These are phyloP conservation scores for Biscogniauxia sp. DNA, from an alignment of 2,329 filamentous ascomycete species.

Conservation along the genomic window DNA sequence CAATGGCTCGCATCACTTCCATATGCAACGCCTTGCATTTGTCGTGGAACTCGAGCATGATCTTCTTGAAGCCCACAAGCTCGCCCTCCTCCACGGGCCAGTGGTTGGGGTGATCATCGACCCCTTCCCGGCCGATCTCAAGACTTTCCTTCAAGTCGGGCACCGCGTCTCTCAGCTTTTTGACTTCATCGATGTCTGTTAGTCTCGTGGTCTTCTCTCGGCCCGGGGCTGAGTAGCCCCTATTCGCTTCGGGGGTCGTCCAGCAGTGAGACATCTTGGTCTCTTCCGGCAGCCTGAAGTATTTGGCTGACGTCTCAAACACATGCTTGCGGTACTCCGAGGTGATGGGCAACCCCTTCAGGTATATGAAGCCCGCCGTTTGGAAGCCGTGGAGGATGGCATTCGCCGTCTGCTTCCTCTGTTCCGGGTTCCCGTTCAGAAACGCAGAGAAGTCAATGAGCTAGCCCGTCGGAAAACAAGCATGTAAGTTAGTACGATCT, in stretches of 20 bases:
- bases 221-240: constrained; percentile 68
- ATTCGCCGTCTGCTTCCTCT: constrained; percentile 64
- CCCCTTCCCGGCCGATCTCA: constrained; percentile 62
- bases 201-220: constrained; percentile 68
- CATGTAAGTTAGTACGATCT: constrained; percentile 9
- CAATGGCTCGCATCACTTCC: constrained; percentile 80
- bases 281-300: constrained; percentile 63
- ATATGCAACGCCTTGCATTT: constrained; percentile 72
- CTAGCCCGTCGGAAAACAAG: constrained; percentile 38
- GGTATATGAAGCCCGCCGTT: constrained; percentile 84
- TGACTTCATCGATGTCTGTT: constrained; percentile 54
- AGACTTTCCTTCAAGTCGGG: constrained; percentile 67
- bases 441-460: constrained; percentile 78
- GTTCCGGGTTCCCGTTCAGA: constrained; percentile 56
- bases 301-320: constrained; percentile 66
- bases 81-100: constrained; percentile 64
- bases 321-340: constrained; percentile 55
- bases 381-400: constrained; percentile 79
- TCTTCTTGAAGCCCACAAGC: constrained; percentile 60
- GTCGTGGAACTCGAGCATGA: constrained; percentile 74
- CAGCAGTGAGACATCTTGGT: constrained; percentile 67
- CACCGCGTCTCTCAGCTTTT: constrained; percentile 52
- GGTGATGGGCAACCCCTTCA: constrained; percentile 74
- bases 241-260: constrained; percentile 70
- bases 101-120: constrained; percentile 65